Base-by-base conservation (phyloP, 305 asterid species). In the Fraxinus angustifolia region DNA sequence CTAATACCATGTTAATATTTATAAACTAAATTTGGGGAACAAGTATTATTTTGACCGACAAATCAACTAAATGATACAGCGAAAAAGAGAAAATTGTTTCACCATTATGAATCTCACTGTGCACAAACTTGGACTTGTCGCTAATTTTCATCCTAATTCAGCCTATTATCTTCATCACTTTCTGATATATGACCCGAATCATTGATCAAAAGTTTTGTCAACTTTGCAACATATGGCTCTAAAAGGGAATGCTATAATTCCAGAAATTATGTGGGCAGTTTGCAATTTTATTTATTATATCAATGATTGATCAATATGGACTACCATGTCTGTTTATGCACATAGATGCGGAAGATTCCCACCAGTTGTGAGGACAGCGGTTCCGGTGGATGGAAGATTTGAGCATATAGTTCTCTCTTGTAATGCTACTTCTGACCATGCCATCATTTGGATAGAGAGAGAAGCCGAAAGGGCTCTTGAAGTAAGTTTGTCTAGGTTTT, bases 351-450 rank as follows among this genome's bases (percentile, higher is more conserved):
- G 97, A 56, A 88, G 98, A 85, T 90, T 84, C 74, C 95, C 98
- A 34, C 98, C 97, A 19, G 91, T 90, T 19, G 98, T 93, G 80
- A 94, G 77, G 87, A 94, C 97, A 62, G 97, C 97, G 3, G 97
- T 94, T 60, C 98, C 97, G 0, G 97, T 94, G 73, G 97, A 93
- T 82, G 98, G 97, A 84, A 93, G 97, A 86, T 94, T 94, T 73
- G 98, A 94, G 90, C 97, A 88, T 79, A 94, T 94, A 45, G 97
- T 94, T 84, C 91, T 94, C 78, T 93, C 97, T 45, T 93, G 97
- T 83, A 91, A 94, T 79, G 98, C 97, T 80, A 91, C 97, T 68
- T 89, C 97, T 67, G 98, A 94, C 74, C 97, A 94, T 81, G 97
- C 94, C 84, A 91, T 94, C 81, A 83, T 93, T 80, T 91, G 97